phyloP scores from a whole-genome alignment of 495 filamentous ascomycete genomes.

The Melanomma pulvis-pyrius region DNA sequence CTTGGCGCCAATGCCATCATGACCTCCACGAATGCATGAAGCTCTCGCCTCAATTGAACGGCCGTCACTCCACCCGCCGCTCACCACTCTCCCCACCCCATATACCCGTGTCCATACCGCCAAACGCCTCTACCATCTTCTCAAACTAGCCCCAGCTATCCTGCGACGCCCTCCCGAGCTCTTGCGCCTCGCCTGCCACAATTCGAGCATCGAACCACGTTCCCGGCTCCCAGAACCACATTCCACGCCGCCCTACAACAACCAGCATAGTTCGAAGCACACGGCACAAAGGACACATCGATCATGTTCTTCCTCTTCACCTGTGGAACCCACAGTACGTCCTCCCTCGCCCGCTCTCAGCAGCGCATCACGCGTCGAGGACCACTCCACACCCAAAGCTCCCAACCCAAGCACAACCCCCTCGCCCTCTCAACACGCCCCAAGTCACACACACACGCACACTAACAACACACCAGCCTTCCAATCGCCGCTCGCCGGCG shows the following conservation, averaged over 20 bases:
- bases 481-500: conserved; percentile 42
- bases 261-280: neutral
- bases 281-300: neutral
- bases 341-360: neutral
- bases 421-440: neutral
- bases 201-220: no score
- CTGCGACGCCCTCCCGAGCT: no score
- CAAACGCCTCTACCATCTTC: no score
- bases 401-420: neutral
- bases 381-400: neutral
- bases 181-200: no score
- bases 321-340: conserved; percentile 49
- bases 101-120: no score
- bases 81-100: no score
- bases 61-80: no score
- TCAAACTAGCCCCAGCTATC: no score
- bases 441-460: neutral
- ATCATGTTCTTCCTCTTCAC: conserved; percentile 49
- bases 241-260: neutral
- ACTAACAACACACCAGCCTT: conserved; percentile 40
- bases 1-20: conserved; percentile 4
- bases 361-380: no score
- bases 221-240: no score
- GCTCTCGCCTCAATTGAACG: neutral
- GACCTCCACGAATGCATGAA: neutral